A percentile compares a stretch with the other conserved stretches of the same genome.
Evolutionary conservation across 306 rosid species (phyloP).

Genomic region (Corylus americana): DNA sequence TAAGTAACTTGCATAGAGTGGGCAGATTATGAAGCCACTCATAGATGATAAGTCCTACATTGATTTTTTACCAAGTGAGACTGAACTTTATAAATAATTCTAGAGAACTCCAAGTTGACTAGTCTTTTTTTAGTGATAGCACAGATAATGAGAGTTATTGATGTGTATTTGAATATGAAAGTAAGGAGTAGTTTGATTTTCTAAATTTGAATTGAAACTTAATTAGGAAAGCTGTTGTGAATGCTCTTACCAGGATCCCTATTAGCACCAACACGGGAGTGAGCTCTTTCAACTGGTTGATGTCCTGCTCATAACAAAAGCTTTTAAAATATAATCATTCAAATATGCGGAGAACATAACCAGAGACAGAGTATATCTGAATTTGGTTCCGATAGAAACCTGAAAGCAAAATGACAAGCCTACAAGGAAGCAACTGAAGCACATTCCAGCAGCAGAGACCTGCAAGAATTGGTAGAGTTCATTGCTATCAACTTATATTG

Average conservation of each 20-base stretch:
- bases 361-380: neutral
- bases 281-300: neutral
- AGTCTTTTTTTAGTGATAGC: no score
- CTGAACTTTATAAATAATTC: no score
- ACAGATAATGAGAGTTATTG: no score
- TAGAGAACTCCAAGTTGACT: no score
- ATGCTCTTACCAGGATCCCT: conserved; percentile 23
- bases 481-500: neutral
- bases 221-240: no score
- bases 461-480: conserved; percentile 16
- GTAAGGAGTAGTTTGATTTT: no score
- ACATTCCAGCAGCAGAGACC: conserved; percentile 76
- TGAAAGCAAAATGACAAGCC: conserved; percentile 61
- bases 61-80: no score
- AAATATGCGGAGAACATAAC: neutral
- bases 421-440: conserved; percentile 65
- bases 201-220: no score
- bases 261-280: conserved; percentile 25
- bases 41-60: no score
- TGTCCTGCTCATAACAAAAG: conserved; percentile 4
- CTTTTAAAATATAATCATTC: neutral
- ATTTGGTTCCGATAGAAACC: conserved; percentile 37
- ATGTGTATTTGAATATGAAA: no score
- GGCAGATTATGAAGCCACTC: neutral
- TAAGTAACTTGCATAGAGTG: neutral